Evolutionary conservation across 1,284 basidiomycete species (phyloP), one percentile per base, ranked within the genome.

Genomic region (Meripilus lineatus): DNA sequence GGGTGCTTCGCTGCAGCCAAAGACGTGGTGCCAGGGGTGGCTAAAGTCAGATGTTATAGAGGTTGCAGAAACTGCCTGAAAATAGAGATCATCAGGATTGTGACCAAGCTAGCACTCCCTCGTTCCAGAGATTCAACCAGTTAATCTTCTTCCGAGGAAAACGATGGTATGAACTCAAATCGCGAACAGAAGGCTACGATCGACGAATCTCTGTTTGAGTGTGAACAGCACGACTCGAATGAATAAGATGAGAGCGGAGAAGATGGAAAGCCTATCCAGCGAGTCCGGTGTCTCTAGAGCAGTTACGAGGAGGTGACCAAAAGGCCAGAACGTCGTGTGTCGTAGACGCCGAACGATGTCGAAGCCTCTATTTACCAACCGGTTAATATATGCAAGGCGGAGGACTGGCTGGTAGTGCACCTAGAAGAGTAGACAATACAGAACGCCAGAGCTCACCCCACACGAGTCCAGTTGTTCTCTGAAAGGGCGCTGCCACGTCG

Each of bases 391-490:
- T n/a, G n/a, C n/a, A n/a, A n/a, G n/a, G n/a, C n/a, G n/a, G n/a
- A n/a, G n/a, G n/a, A n/a, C n/a, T n/a, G n/a, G n/a, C n/a, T 33
- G n/a, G 23, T 25, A 7, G 32, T 75, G 36, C 52, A 89, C 90
- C 88, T 21, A 96, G 77, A 62, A 93, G 81, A 3, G 74, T 75
- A 1, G 88, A 82, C 35, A 95, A 70, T 10, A 94, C 89, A 1
- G 90, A 93, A 25, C 83, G 79, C 58, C 95, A 89, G 2, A 97
- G 79, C 58, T 97, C 93, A 37, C 78, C 79, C 64, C 94, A 90
- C 86, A 97, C 91, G 7, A 91, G 68, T 15, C 72, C 75, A 22
- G 93, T 77, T 5, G 93, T 96, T 25, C 92, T 77, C 39, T 88
- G 81, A 4, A 97, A 68, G 2, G 90, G 80, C 38, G 88, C 84